Percentiles rank a stretch among this genome's conserved stretches.
phyloP scores from a whole-genome alignment of 2,329 filamentous ascomycete species.

The Apiospora hydei region DNA sequence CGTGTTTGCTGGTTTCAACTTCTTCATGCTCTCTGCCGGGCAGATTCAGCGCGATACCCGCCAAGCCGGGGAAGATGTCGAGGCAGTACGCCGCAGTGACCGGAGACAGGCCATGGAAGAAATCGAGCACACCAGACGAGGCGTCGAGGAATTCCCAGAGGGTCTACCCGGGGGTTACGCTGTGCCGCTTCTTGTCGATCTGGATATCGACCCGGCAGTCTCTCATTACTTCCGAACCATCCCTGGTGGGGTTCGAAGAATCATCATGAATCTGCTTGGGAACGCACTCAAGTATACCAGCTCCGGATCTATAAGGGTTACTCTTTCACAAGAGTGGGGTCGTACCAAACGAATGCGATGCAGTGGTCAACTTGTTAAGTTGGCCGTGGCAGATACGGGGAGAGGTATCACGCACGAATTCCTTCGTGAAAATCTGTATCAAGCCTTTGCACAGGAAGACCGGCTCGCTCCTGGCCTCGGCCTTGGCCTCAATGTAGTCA shows the following conservation, averaged over 20 bases:
- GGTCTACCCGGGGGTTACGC: not conserved
- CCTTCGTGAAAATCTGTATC: constrained; percentile 62
- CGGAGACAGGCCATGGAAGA: constrained; percentile 12
- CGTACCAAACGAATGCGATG: constrained; percentile 12
- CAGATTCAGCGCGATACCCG: not conserved
- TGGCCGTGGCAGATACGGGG: constrained; percentile 63
- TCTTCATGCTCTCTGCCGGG: constrained; percentile 9
- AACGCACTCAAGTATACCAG: constrained; percentile 68
- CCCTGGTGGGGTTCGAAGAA: constrained; percentile 55
- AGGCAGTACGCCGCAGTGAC: not conserved
- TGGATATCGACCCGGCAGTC: constrained; percentile 55
- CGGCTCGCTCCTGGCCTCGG: constrained; percentile 63
- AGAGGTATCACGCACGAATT: constrained; percentile 67
- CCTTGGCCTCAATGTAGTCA: constrained; percentile 67
- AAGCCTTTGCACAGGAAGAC: constrained; percentile 67
- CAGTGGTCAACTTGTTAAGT: not conserved
- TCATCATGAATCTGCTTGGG: constrained; percentile 68
- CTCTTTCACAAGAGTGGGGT: constrained; percentile 24
- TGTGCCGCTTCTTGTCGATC: constrained; percentile 46
- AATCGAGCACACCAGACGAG: constrained; percentile 3
- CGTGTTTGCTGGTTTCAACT: constrained; percentile 51
- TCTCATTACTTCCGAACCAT: constrained; percentile 63
- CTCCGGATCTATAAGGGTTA: constrained; percentile 38
- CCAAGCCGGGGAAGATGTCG: not conserved
- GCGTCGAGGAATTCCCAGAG: not conserved